phyloP scores from a whole-genome alignment of 805 yeast species.

The Starmerella roubikii region DNA sequence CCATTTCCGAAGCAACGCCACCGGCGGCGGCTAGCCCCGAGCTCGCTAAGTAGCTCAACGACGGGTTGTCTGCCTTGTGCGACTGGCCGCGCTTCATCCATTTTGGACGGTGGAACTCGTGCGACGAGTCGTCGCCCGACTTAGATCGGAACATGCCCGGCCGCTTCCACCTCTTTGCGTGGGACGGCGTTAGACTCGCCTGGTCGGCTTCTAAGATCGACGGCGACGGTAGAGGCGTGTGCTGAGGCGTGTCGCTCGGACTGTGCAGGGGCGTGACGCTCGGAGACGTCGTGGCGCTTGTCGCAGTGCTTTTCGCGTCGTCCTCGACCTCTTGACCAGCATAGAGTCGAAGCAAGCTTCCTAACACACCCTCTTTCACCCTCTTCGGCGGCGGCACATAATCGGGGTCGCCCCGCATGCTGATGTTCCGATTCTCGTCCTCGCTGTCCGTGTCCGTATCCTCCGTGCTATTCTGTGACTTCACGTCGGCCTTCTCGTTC shows the following conservation, averaged over 20 bases:
- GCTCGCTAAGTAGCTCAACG: constrained; percentile 18
- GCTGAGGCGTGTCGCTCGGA: constrained; percentile 3
- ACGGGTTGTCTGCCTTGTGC: constrained; percentile 14
- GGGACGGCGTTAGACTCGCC: no score
- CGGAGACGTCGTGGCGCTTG: constrained; percentile 6
- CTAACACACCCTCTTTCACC: constrained; percentile 76
- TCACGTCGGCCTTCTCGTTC: constrained; percentile 1
- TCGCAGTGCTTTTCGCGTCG: constrained; percentile 8
- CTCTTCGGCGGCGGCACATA: constrained; percentile 47
- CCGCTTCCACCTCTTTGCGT: constrained; percentile 14
- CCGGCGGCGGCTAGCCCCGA: constrained; percentile 15
- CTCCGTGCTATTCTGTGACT: constrained; percentile 1
- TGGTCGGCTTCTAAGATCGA: background rate
- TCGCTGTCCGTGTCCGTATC: constrained; percentile 9
- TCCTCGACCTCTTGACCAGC: constrained; percentile 24
- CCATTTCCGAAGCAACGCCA: constrained; percentile 19
- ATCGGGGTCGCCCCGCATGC: constrained; percentile 26
- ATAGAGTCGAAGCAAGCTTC: constrained; percentile 61
- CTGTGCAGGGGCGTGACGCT: constrained; percentile 3
- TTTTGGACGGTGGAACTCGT: constrained; percentile 17
- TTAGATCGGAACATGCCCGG: constrained; percentile 17
- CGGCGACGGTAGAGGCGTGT: constrained; percentile 8
- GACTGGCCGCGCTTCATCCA: constrained; percentile 24
- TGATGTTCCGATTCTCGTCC: constrained; percentile 17
- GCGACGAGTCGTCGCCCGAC: constrained; percentile 18